Evolutionary conservation across 225 moss, liverwort and hornwort species (phyloP).

Genomic region (Pleurozium schreberi): DNA sequence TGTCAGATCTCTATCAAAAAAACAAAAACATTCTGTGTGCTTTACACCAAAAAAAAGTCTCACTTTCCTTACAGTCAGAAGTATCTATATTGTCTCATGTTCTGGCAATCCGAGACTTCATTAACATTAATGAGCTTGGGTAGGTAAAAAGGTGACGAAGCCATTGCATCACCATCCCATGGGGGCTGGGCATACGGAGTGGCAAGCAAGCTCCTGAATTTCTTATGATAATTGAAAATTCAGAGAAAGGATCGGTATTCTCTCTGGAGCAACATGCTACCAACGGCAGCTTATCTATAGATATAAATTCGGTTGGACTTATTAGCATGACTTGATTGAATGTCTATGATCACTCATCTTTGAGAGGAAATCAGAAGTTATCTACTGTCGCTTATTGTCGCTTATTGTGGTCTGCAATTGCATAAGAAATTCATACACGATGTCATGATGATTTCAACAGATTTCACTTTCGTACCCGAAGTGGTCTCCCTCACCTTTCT

Average conservation of each 20-base stretch:
- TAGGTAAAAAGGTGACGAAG: background rate
- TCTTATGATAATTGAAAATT: no score
- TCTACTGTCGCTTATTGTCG: no score
- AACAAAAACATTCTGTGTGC: background rate
- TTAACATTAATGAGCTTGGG: background rate
- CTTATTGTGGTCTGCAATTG: background rate
- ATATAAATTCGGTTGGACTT: background rate
- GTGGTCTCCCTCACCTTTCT: background rate
- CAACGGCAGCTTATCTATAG: background rate
- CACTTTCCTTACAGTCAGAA: background rate
- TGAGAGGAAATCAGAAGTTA: background rate
- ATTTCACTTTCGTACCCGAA: background rate
- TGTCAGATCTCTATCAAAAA: background rate
- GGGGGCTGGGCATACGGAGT: background rate
- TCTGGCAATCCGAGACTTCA: background rate
- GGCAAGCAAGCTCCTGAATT: no score
- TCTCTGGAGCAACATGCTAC: background rate
- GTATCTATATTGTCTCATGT: no score
- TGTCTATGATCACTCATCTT: background rate
- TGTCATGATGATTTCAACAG: background rate
- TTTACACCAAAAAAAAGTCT: no score
- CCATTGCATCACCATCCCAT: background rate
- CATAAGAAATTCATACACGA: background rate
- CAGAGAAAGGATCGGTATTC: background rate
- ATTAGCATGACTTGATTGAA: background rate